Base-by-base conservation (phyloP, 345 rosid genomes). In the Xanthoceras sorbifolium region DNA sequence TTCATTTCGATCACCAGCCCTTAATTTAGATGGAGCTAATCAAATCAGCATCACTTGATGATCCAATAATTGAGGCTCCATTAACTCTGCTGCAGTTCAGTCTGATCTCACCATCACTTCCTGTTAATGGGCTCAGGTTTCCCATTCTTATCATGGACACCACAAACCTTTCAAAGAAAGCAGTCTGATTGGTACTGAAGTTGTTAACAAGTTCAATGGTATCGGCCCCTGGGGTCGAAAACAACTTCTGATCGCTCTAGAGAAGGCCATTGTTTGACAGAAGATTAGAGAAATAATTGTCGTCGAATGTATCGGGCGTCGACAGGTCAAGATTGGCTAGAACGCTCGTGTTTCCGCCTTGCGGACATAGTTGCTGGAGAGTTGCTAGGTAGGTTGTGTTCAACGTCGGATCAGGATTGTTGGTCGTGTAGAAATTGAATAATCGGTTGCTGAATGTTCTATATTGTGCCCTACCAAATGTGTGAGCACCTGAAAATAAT, bases 61-160 rank as follows among this genome's bases (percentile, higher is more conserved):
- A 22, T 52, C 32, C 4, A 26, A 23, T 23, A 57, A 36, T 29
- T 52, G 9, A 23, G 17, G 64, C 76, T 23, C 67, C 84, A 61
- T 89, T 88, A 57, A 88, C 91, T 22, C 38, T 77, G 1, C 86
- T 84, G 81, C 96, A 91, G 10, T 85, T 85, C 77, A 50, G 60
- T 78, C 93, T 89, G 67, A 91, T 81, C 80, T 91, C 89, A 32
- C 96, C 93, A 20, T 12, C 74, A 50, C 48, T 82, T n/a, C 93
- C 92, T 0, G 93, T 84, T 40, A 88, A 75, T 0, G 80, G 79
- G 73, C 84, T 77, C 32, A 91, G 77, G 55, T 88, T 88, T 36
- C 96, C 96, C 96, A 91, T 89, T 4, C 81, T 82, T 28, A 88
- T 82, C 93, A 91, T 89, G 18, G 93, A 89, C 50, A 23, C 55